Evolutionary conservation across 371 early-diverging fungal species (phyloP), one percentile per base, ranked within the genome.

Genomic region (Blakeslea trispora): DNA sequence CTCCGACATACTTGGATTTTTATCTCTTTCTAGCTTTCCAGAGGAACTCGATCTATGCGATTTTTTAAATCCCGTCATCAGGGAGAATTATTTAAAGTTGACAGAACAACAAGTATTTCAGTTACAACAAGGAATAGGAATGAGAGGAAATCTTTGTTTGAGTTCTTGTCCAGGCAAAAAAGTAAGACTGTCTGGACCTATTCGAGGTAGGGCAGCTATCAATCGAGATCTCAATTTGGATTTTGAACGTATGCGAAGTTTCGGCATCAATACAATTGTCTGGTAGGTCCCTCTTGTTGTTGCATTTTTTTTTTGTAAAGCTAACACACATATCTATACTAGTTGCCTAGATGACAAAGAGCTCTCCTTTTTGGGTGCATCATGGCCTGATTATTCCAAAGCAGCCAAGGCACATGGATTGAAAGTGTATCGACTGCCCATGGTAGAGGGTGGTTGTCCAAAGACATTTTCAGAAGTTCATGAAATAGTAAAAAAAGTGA

Each of bases 101-200:
- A 18, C 52, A 32, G 39, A 50, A 37, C 61, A 52, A 42, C 56
- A 49, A 22, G 50, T 43, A 37, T 15, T 17, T 18, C 39, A 7
- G 39, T 40, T 47, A 23, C 35, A 31, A 18, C 23, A 37, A 9
- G 14, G 9, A 21, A 34, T 34, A 15, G 31, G 40, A n/a, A 56
- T 48, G 53, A 71, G 44, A 45, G 84, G 84, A 4, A 92, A 91
- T 57, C 57, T 92, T 40, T 88, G 85, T 6, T 64, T 92, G 34
- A 87, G 86, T 50, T 87, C 87, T 4, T 91, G 91, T 71, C 92
- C 92, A 0, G 92, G 92, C 17, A 91, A 92, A 61, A 91, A 92
- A 59, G 90, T 92, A 2, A 80, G 92, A 24, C 63, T 92, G 21
- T 80, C 82, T 23, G 91, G 91, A 0, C 89, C 90, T n/a, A 85